A percentile compares a stretch with the other conserved stretches of the same genome.
Evolutionary conservation across 1,139 yeast genomes (phyloP).

Genomic region (Scheffersomyces cryptocercus): DNA sequence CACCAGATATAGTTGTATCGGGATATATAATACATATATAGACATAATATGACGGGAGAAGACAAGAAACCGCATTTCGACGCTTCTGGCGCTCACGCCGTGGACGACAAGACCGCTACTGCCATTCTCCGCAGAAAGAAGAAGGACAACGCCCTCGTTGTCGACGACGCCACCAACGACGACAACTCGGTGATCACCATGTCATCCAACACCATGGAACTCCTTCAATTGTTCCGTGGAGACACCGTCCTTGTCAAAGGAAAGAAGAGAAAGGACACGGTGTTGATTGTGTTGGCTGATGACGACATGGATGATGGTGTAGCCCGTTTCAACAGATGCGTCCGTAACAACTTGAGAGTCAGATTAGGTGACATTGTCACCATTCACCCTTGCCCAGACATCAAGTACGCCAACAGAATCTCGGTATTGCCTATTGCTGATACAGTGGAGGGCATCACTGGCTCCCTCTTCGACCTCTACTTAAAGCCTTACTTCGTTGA

Average conservation of each 20-base stretch:
- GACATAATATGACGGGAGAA: slow-evolving; percentile 27
- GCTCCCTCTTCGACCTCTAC: slow-evolving; percentile 95
- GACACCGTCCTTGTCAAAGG: slow-evolving; percentile 98
- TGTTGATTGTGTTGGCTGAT: slow-evolving; percentile 92
- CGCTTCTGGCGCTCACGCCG: slow-evolving; percentile 43
- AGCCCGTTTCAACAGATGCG: slow-evolving; percentile 92
- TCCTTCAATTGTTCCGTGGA: slow-evolving; percentile 92
- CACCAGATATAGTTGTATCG: too few relatives aligned
- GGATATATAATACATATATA: too few relatives aligned
- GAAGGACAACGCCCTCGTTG: slow-evolving; percentile 92
- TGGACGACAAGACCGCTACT: slow-evolving; percentile 91
- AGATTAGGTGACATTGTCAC: slow-evolving; percentile 91
- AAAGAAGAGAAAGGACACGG: slow-evolving; percentile 97
- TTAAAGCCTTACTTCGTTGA: slow-evolving; percentile 98
- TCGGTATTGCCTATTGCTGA: slow-evolving; percentile 98
- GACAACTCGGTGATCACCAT: slow-evolving; percentile 96
- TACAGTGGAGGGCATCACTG: slow-evolving; percentile 96
- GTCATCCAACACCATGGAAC: slow-evolving; percentile 94
- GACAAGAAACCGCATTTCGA: slow-evolving; percentile 43
- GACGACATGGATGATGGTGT: slow-evolving; percentile 97
- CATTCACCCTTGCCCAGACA: slow-evolving; percentile 95
- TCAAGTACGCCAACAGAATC: slow-evolving; percentile 90
- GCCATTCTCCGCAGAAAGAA: slow-evolving; percentile 96
- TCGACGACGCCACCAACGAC: slow-evolving; percentile 96
- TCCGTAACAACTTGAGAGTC: slow-evolving; percentile 91